These are phyloP conservation scores for Aspergillus novoparasiticus DNA, from an alignment of 2,329 filamentous ascomycete genomes.

Conservation along the genomic window DNA sequence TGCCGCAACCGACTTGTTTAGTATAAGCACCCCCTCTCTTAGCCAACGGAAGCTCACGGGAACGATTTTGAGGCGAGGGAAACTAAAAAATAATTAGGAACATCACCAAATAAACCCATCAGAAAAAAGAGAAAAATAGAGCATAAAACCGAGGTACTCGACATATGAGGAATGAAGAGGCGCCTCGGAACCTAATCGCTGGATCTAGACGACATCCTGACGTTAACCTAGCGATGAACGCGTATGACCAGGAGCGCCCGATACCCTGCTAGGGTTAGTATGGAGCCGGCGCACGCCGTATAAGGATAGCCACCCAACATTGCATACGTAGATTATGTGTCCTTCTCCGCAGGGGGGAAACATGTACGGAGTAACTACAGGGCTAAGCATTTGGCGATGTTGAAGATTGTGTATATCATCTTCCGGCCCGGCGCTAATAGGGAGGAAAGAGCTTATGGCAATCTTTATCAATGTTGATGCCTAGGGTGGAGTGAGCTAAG, in stretches of 20 bases:
- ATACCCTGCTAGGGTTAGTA: neutral
- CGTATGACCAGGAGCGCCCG: conserved; percentile 8
- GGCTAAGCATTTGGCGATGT: conserved; percentile 7
- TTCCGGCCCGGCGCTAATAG: neutral
- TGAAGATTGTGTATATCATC: conserved; percentile 6
- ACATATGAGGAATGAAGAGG: neutral
- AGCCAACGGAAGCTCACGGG: neutral
- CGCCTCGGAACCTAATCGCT: conserved; percentile 1
- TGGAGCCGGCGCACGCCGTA: neutral
- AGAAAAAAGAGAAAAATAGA: neutral
- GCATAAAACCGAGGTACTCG: neutral
- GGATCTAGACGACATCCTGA: conserved; percentile 1
- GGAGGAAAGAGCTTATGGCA: neutral
- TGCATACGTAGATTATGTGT: conserved; percentile 4
- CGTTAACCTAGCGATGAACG: neutral
- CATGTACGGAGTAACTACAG: neutral
- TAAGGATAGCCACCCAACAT: neutral
- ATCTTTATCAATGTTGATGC: conserved; percentile 4
- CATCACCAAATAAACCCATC: neutral
- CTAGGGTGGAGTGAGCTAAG: conserved; percentile 1
- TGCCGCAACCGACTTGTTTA: neutral
- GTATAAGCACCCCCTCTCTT: neutral
- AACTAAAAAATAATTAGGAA: too few species aligned
- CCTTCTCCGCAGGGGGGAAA: neutral
- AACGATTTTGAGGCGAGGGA: neutral